Evolutionary conservation across 345 rosid genomes (phyloP), one percentile per base, ranked within the genome.

Genomic region (Brassica juncea): DNA sequence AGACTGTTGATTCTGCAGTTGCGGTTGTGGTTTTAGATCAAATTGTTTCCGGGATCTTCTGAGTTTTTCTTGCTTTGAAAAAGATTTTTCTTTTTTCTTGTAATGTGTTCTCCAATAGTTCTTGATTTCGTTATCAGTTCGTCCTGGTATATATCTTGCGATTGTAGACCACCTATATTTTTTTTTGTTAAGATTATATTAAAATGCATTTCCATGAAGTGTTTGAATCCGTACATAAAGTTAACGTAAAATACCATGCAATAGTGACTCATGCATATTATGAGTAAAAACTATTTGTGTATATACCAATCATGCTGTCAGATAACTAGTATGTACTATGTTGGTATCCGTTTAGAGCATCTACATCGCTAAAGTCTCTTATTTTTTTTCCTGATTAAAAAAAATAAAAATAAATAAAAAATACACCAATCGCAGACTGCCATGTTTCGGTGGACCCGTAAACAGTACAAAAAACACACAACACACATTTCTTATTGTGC

Each of bases 81-180:
- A 70, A 25, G 87, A 76, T 69, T 47, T 84, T 4, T 84, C 89
- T 64, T 78, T 89, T 80, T 85, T 88, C 83, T 87, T 90, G 86
- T 85, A 91, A 75, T 89, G 97, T 10, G 97, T 92, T 83, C 97
- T 89, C 99, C 97, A 90, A 14, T 92, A 91, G 75, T 94, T 94
- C 79, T 94, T 94, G 14, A 92, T 94, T 79, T 94, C 97, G 72
- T 92, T 92, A 55, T 92, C 97, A 10, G 97, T 94, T 79, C 97
- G 87, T 31, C 97, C 97, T 0, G 99, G 97, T 74, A 94, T 86
- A 82, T 90, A 88, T 80, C 91, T 85, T 4, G 99, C 97, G 15
- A 94, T 92, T 30, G 97, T 91, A 3, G 99, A 91, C 97, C 99
- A 94, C 83, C 93, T 92, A 77, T 6, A 63, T 31, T 39, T 42